These are phyloP conservation scores for Chlorella sorokiniana DNA, from an alignment of 139 green algal genomes.

Conservation along the genomic window DNA sequence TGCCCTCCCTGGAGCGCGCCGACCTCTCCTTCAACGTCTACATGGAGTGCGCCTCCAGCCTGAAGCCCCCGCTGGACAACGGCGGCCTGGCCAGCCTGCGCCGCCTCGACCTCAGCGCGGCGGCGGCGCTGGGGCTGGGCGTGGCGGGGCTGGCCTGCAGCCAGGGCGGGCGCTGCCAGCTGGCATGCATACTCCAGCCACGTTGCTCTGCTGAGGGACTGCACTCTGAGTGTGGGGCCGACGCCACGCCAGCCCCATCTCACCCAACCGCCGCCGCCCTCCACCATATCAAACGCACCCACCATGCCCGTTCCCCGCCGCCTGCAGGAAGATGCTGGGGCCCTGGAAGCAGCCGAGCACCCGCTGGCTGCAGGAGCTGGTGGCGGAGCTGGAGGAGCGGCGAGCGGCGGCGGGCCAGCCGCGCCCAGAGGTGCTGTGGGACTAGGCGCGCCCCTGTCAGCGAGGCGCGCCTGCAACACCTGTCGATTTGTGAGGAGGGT, in stretches of 20 bases:
- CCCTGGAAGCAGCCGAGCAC: slow-evolving; percentile 30
- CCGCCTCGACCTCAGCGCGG: slow-evolving; percentile 24
- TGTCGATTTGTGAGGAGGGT: not conserved
- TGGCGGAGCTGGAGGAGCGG: not conserved
- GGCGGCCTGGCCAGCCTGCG: not conserved
- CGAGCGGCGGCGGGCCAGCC: not conserved
- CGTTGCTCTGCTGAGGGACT: no score
- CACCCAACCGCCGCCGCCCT: not conserved
- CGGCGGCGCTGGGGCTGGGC: not conserved
- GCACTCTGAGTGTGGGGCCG: not conserved
- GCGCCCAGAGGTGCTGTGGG: slow-evolving; percentile 2
- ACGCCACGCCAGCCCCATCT: not conserved
- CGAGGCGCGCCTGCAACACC: not conserved
- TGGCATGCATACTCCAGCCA: not conserved
- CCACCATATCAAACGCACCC: not conserved
- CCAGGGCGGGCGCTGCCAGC: not conserved
- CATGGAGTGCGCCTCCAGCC: slow-evolving; percentile 18
- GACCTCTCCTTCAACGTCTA: slow-evolving; percentile 40
- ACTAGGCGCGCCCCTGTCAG: not conserved
- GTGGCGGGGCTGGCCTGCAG: not conserved
- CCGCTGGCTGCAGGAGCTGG: not conserved
- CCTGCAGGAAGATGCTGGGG: slow-evolving; percentile 34
- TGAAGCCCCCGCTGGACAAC: not conserved
- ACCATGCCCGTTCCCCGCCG: not conserved
- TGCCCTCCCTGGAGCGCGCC: slow-evolving; percentile 18